Conservation (phyloP, 176 grass and related monocot species). For the Eleusine indica region DNA sequence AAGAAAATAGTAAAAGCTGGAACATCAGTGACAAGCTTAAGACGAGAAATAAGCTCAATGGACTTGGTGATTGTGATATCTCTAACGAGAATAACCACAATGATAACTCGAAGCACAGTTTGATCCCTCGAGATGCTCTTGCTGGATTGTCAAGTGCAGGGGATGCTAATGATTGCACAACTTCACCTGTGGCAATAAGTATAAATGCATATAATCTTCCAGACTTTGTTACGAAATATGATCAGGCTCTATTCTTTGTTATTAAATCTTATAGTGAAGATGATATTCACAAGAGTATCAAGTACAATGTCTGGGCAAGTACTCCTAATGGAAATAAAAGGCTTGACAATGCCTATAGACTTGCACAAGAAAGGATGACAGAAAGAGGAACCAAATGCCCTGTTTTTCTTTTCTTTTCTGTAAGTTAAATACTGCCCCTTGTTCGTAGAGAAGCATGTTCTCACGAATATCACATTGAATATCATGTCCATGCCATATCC, state of each 20-base stretch:
- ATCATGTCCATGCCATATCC: not conserved
- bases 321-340: conserved; percentile 96
- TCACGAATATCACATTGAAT: conserved; percentile 3
- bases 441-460: conserved; percentile 1
- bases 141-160: conserved; percentile 27
- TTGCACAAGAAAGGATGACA: conserved; percentile 70
- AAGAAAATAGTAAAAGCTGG: conserved; percentile 58
- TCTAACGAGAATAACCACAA: conserved; percentile 41
- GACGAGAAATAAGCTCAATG: conserved; percentile 56
- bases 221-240: conserved; percentile 80
- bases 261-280: conserved; percentile 99
- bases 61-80: conserved; percentile 43
- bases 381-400: conserved; percentile 75
- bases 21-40: conserved; percentile 54
- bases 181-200: conserved; percentile 41
- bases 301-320: conserved; percentile 97
- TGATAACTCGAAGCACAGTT: conserved; percentile 45
- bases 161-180: conserved; percentile 26
- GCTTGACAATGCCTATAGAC: conserved; percentile 83
- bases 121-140: conserved; percentile 29
- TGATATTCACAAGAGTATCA: conserved; percentile 96
- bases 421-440: conserved; percentile 57
- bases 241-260: conserved; percentile 88
- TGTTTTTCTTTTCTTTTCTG: conserved; percentile 90
- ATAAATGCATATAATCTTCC: conserved; percentile 63